Conservation (phyloP, 1,284 basidiomycete genomes). For the Rugosomyces carneus region DNA sequence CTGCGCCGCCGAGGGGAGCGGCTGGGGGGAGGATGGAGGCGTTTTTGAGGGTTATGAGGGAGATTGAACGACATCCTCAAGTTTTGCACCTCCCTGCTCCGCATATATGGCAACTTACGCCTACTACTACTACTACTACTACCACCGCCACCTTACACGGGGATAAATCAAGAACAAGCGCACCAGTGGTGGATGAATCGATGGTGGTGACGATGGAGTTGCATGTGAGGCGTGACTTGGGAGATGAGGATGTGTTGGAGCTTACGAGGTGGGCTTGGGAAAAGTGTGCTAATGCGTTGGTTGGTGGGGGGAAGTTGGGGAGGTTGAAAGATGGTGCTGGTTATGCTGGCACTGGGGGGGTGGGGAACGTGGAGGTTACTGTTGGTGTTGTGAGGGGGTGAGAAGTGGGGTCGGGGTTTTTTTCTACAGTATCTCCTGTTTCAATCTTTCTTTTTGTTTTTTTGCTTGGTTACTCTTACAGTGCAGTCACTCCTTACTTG, state of each 20-base stretch:
- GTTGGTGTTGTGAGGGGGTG: constrained; percentile 33
- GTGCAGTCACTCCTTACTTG: too few species aligned
- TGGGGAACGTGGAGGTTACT: constrained; percentile 28
- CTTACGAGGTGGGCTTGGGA: constrained; percentile 73
- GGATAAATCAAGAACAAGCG: too few species aligned
- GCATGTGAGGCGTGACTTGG: constrained; percentile 64
- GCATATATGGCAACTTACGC: constrained; percentile 82
- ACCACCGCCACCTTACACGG: neutral
- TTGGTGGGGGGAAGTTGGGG: too few species aligned
- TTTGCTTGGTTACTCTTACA: too few species aligned
- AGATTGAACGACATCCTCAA: constrained; percentile 77
- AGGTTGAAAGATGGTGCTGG: too few species aligned
- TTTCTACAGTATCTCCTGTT: too few species aligned
- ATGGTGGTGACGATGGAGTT: constrained; percentile 81
- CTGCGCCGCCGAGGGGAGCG: constrained; percentile 61
- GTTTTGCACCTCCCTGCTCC: constrained; percentile 75
- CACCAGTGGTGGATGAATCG: too few species aligned
- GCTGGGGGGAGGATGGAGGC: constrained; percentile 64
- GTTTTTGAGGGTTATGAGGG: constrained; percentile 73
- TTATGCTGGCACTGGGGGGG: constrained; percentile 17
- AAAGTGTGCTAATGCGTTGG: constrained; percentile 36
- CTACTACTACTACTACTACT: constrained; percentile 22
- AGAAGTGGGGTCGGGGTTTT: constrained; percentile 7
- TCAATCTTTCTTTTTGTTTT: neutral
- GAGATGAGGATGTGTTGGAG: constrained; percentile 68